Base-by-base conservation (phyloP, 2,329 filamentous ascomycete genomes). In the Leptosphaerulina australis region DNA sequence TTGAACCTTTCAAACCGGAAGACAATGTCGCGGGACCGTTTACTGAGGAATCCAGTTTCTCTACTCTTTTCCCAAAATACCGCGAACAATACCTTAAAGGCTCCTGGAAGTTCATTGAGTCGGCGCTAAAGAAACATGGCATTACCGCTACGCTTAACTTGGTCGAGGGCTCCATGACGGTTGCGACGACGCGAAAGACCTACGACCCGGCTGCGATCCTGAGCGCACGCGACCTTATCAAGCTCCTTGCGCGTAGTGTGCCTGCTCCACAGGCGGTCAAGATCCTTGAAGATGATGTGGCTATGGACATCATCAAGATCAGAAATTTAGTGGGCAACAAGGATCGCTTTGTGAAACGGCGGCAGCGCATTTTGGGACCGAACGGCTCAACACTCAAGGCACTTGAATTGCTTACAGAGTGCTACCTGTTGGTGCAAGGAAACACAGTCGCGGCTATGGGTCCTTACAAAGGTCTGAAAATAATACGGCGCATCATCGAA, bases 221-320 rank as follows among this genome's bases (percentile, higher is more conserved):
- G 46, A 96, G 97, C 62, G 92, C 93, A 12, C 85, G 94, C 59
- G 94, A 99, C 72, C 79, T 99, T 56, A 94, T 99, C 72, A 97
- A 96, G 70, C 80, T 99, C 25, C 82, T 99, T 5, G 88, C 94
- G 3, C 84, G 94, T 70, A 69, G 66, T 64, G 94, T 99, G 4
- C 94, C 94, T 1, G 90, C 91, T 1, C 91, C 91, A 5, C 91
- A 97, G 72, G 94, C 94, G 3, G 76, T 99, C 63, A 96, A 95
- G 75, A 96, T 99, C 41, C 83, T 99, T 50, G 88, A 97, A 36
- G 94, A 99, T 72, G 91, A 88, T 20, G 82, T 93, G 37, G 92
- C 92, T 9, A 92, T 90, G 79, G 94, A 99, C 74, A 88, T 99
- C 50, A 93, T 99, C 79, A 97, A 97, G 79, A 95, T 97, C 63